Evolutionary conservation across 1,284 basidiomycete genomes (phyloP).

Genomic region (Porodaedalea pini): DNA sequence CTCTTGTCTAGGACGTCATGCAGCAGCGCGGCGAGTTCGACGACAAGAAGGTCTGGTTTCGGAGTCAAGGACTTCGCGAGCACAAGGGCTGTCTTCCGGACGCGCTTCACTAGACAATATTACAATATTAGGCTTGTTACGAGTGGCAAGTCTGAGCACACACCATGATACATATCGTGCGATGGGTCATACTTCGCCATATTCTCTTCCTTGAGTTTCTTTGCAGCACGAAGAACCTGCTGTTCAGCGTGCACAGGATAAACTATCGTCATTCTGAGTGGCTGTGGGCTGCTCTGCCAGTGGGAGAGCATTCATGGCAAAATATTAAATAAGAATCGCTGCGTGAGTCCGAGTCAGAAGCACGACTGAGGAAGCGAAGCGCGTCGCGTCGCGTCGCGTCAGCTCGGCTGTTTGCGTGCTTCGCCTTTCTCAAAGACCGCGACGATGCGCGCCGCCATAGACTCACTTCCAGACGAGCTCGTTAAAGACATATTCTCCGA

Average conservation of each 20-base stretch:
- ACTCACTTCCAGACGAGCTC: conserved; percentile 57
- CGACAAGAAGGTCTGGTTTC: conserved; percentile 50
- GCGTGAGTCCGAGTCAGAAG: no score
- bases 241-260: conserved; percentile 11
- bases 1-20: conserved; percentile 90
- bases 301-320: neutral
- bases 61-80: conserved; percentile 51
- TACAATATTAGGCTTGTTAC: conserved; percentile 3
- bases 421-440: no score
- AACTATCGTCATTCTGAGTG: neutral
- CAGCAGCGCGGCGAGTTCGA: conserved; percentile 62
- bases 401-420: no score
- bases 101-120: conserved; percentile 64
- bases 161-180: conserved; percentile 87
- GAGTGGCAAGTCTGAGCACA: conserved; percentile 24
- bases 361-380: no score
- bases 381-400: no score
- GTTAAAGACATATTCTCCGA: neutral
- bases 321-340: neutral
- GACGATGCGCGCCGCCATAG: neutral
- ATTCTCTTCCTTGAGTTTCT: conserved; percentile 52
- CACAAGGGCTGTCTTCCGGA: conserved; percentile 69
- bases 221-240: conserved; percentile 1
- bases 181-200: conserved; percentile 88
- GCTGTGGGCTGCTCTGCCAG: neutral